Evolutionary conservation across 495 filamentous ascomycete genomes (phyloP).

Genomic region (Talaromyces proteolyticus): DNA sequence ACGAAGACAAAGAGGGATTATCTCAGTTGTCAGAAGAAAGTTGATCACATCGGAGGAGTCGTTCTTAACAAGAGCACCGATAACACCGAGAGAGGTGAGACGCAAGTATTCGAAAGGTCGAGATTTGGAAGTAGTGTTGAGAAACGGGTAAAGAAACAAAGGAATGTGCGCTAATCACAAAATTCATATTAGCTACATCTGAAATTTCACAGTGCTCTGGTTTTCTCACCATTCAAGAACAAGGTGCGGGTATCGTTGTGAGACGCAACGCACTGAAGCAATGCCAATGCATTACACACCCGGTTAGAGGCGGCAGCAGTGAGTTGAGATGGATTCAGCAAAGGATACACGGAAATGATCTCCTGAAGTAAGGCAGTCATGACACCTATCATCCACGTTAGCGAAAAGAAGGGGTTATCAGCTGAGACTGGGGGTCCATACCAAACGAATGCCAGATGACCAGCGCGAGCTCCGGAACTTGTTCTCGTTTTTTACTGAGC

Average conservation of each 20-base stretch:
- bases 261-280: conserved; percentile 95
- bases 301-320: conserved; percentile 95
- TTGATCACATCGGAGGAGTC: conserved; percentile 98
- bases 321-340: conserved; percentile 93
- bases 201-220: conserved; percentile 1
- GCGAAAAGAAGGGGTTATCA: conserved; percentile 2
- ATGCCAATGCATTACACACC: conserved; percentile 94
- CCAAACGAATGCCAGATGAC: conserved; percentile 99
- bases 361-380: conserved; percentile 98
- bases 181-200: conserved; percentile 10
- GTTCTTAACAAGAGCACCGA: conserved; percentile 97
- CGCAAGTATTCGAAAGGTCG: conserved; percentile 97
- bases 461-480: conserved; percentile 92
- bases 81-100: conserved; percentile 95
- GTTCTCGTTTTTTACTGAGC: conserved; percentile 97
- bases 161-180: conserved; percentile 80
- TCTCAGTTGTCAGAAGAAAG: conserved; percentile 97
- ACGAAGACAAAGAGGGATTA: conserved; percentile 93
- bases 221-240: conserved; percentile 73
- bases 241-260: conserved; percentile 93
- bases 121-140: conserved; percentile 98
- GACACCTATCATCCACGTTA: conserved; percentile 58
- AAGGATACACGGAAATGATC: conserved; percentile 96
- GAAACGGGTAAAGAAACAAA: conserved; percentile 95
- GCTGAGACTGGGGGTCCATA: conserved; percentile 36